Evolutionary conservation across 73 alveolate genomes (phyloP).

Genomic region (Breviolum minutum): DNA sequence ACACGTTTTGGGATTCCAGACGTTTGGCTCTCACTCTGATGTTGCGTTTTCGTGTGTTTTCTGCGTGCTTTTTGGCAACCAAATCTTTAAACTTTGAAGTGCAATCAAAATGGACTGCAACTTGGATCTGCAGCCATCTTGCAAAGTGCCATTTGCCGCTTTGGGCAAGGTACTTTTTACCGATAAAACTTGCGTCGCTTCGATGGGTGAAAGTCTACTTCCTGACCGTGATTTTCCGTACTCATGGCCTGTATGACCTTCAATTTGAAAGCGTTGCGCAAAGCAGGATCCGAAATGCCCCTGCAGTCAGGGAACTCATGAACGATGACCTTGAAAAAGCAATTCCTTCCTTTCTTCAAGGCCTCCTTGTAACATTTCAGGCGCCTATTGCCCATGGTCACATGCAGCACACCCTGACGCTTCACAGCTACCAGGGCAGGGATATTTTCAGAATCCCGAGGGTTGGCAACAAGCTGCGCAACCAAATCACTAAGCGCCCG

Average conservation of each 20-base stretch:
- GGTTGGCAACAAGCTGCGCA: background rate
- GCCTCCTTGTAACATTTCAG: constrained; percentile 42
- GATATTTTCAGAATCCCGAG: background rate
- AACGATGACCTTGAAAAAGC: constrained; percentile 44
- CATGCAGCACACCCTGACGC: background rate
- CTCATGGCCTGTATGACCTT: constrained; percentile 1
- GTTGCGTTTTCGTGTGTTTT: too few species aligned
- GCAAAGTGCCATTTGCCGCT: too few species aligned
- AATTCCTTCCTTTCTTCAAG: background rate
- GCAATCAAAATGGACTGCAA: too few species aligned
- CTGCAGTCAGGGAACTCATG: background rate
- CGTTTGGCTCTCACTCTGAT: too few species aligned
- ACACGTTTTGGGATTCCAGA: too few species aligned
- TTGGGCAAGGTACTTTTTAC: too few species aligned
- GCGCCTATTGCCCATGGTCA: constrained; percentile 9
- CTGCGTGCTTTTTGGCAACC: too few species aligned
- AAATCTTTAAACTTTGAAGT: too few species aligned
- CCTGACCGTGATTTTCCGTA: constrained; percentile 11
- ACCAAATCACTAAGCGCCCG: background rate
- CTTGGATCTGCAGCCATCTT: too few species aligned
- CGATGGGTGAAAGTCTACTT: too few species aligned
- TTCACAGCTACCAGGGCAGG: constrained; percentile 42
- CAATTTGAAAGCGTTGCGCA: background rate
- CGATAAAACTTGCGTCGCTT: too few species aligned
- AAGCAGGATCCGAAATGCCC: background rate